Conservation (phyloP, 1,284 basidiomycete genomes). For the Tylopilus orsonianus region DNA sequence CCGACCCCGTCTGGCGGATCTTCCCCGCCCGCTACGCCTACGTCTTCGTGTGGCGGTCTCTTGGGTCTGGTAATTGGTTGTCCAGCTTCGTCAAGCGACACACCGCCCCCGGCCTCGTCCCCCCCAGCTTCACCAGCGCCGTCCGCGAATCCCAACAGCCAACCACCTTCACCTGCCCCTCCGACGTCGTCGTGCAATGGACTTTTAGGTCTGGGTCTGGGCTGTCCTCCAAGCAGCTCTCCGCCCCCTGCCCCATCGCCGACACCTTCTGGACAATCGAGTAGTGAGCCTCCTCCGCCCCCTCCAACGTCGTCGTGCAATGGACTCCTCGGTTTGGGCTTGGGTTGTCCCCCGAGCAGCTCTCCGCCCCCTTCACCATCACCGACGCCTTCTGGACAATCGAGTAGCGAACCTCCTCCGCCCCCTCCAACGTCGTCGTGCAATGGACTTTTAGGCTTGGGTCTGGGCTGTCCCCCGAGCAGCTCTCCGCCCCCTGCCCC, state of each 20-base stretch:
- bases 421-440: background rate
- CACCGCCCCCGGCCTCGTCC: constrained; percentile 3
- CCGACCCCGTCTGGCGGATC: constrained; percentile 1
- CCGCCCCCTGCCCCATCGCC: background rate
- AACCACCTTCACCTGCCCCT: background rate
- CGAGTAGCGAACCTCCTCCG: too few relatives aligned
- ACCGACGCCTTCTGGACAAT: background rate
- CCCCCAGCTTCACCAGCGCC: background rate
- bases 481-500: too few relatives aligned
- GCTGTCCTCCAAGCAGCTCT: too few relatives aligned
- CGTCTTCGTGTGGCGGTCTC: constrained; percentile 16
- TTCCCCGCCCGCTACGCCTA: constrained; percentile 1
- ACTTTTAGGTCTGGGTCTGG: constrained; percentile 12
- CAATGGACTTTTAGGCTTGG: background rate
- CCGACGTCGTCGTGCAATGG: constrained; percentile 17
- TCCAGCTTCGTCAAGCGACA: constrained; percentile 13
- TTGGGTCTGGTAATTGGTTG: constrained; percentile 20
- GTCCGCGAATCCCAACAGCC: background rate
- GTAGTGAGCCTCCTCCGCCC: too few relatives aligned
- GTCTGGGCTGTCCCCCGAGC: too few relatives aligned
- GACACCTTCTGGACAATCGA: background rate
- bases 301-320: background rate
- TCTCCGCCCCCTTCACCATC: background rate
- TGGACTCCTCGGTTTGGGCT: constrained; percentile 4
- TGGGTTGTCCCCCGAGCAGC: too few relatives aligned